Evolutionary conservation across 345 rosid genomes (phyloP).

Genomic region (Trapa incisa): DNA sequence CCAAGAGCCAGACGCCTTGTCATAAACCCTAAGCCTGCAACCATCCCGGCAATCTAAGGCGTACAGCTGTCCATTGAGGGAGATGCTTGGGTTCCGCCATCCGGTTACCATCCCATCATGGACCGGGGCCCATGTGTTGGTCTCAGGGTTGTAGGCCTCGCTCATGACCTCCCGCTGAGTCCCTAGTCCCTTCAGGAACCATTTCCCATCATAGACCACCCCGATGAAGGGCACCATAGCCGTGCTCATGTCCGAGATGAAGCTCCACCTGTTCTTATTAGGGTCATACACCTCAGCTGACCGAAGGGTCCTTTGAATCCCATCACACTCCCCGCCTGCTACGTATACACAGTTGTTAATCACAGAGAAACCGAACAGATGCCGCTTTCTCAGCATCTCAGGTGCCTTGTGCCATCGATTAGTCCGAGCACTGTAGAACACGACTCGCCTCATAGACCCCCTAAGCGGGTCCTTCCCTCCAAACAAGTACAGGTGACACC

Average conservation of each 20-base stretch:
- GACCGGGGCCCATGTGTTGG: slow-evolving; percentile 57
- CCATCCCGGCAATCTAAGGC: slow-evolving; percentile 89
- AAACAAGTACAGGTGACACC: slow-evolving; percentile 80
- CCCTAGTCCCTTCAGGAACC: slow-evolving; percentile 91
- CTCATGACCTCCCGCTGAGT: slow-evolving; percentile 80
- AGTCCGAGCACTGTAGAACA: slow-evolving; percentile 82
- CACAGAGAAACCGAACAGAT: slow-evolving; percentile 86
- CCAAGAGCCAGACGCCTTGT: slow-evolving; percentile 67
- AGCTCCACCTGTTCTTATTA: slow-evolving; percentile 73
- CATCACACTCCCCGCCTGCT: slow-evolving; percentile 98
- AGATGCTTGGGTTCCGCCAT: slow-evolving; percentile 83
- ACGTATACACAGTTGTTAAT: slow-evolving; percentile 86
- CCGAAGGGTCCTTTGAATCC: slow-evolving; percentile 79
- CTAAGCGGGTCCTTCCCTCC: slow-evolving; percentile 89
- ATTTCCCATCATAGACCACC: slow-evolving; percentile 71
- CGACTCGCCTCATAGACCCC: slow-evolving; percentile 84
- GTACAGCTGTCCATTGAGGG: slow-evolving; percentile 61
- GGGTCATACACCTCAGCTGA: slow-evolving; percentile 97
- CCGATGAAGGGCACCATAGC: slow-evolving; percentile 97
- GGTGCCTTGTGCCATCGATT: slow-evolving; percentile 96
- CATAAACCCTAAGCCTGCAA: slow-evolving; percentile 75
- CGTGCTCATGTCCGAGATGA: slow-evolving; percentile 87
- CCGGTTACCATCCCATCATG: slow-evolving; percentile 84
- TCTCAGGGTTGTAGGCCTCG: slow-evolving; percentile 76
- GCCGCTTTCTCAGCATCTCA: slow-evolving; percentile 91